Base-by-base conservation (phyloP, 164 flowering plant genomes). In the Santalum album region DNA sequence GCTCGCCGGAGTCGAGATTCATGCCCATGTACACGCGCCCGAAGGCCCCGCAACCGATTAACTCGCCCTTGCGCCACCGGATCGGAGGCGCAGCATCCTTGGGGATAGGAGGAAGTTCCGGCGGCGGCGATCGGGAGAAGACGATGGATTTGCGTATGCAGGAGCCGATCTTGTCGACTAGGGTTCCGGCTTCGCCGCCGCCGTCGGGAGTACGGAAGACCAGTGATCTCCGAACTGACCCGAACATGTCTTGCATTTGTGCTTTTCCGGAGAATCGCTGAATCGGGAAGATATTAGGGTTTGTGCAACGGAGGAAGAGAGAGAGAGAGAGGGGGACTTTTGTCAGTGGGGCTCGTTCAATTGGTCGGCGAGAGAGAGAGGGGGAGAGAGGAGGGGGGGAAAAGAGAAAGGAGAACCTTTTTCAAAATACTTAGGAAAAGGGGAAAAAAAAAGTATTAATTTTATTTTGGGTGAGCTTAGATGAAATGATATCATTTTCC, bases 161-260 rank as follows among this genome's bases (percentile, higher is more conserved):
- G 29, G 70, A 69, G 52, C 62, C 70, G 69, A 76, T 61, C 73
- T 65, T 72, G 9, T 76, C 72, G 4, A 65, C 76, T 2, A 75
- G 42, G 42, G 60, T 45, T n/a, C 53, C 52, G 5, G 56, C 35
- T 9, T 53, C 58, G 22, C 65, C 72, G 25, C 48, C 18, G 49
- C 25, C 49, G 49, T 45, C 49, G 7, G 65, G 11, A 4, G 73
- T 11, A 7, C 79, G 76, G 57, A 75, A 72, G 7, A 72, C 74
- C 36, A 75, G 55, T 1, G 79, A 75, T 46, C 75, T 67, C 51
- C 76, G 70, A 46, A 75, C 76, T 43, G 79, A 69, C 25, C 72
- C 79, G 42, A 72, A 51, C 11, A 75, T 58, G 61, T 75, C 79
- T 55, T 70, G 74, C 69, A 60, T 65, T 14, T 27, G 6, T 38